Evolutionary conservation across 2,329 filamentous ascomycete genomes (phyloP).

Genomic region (Xylariaceae sp.): DNA sequence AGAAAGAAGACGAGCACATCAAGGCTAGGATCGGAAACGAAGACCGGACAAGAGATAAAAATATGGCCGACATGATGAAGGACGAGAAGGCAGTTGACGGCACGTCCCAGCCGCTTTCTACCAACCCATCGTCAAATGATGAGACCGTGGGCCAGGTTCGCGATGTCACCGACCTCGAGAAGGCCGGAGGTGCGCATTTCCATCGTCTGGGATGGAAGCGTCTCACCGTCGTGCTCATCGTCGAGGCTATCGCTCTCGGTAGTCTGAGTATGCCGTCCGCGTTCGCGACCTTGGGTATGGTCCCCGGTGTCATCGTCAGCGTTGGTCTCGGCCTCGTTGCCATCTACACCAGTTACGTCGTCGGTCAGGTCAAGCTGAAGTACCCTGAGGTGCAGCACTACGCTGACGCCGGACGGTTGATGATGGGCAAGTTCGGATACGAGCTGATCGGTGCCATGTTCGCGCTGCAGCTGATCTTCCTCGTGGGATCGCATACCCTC

Average conservation of each 20-base stretch:
- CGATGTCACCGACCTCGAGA: conserved; percentile 39
- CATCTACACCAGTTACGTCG: conserved; percentile 44
- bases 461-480: conserved; percentile 56
- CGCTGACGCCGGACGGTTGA: conserved; percentile 54
- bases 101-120: conserved; percentile 5
- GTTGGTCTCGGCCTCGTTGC: conserved; percentile 40
- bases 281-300: conserved; percentile 52
- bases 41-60: no score
- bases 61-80: conserved; percentile 12
- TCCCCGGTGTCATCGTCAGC: conserved; percentile 40
- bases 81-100: conserved; percentile 13
- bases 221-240: conserved; percentile 50
- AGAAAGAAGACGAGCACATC: not conserved
- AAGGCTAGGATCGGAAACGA: no score
- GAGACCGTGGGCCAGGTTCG: conserved; percentile 28
- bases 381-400: conserved; percentile 29
- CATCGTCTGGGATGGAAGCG: conserved; percentile 54
- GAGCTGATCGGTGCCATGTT: conserved; percentile 51
- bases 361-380: conserved; percentile 37
- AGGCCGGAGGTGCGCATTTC: conserved; percentile 45
- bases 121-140: conserved; percentile 13
- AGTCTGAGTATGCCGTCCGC: conserved; percentile 46
- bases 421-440: conserved; percentile 48
- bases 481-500: conserved; percentile 59
- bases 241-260: conserved; percentile 53